Percentiles rank a stretch among this genome's conserved stretches.
phyloP scores from a whole-genome alignment of 345 rosid species.

The Camelina laxa region DNA sequence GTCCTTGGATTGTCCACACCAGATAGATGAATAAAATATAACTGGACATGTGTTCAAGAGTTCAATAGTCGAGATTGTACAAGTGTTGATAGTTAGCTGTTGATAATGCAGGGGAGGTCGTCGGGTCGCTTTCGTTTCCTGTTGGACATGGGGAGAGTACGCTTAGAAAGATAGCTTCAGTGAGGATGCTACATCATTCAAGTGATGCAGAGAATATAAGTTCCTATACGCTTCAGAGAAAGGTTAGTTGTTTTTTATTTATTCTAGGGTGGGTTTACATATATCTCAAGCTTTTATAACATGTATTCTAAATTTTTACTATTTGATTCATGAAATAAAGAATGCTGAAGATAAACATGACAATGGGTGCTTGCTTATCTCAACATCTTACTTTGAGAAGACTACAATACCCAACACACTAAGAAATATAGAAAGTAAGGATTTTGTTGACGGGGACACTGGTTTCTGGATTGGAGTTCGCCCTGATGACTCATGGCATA shows the following conservation, averaged over 20 bases:
- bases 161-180: slow-evolving; percentile 79
- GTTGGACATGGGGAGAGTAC: slow-evolving; percentile 67
- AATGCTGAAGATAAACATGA: slow-evolving; percentile 59
- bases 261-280: slow-evolving; percentile 19
- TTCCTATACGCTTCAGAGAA: slow-evolving; percentile 69
- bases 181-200: slow-evolving; percentile 69
- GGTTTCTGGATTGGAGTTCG: slow-evolving; percentile 89
- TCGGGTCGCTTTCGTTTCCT: slow-evolving; percentile 85
- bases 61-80: slow-evolving; percentile 23
- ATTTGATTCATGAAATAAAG: slow-evolving; percentile 54
- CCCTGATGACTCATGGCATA: slow-evolving; percentile 73
- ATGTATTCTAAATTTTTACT: slow-evolving; percentile 8
- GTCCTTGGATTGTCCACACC: slow-evolving; percentile 23
- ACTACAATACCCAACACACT: slow-evolving; percentile 56
- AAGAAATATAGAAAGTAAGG: slow-evolving; percentile 54
- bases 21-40: not conserved
- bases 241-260: slow-evolving; percentile 55
- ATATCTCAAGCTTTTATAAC: slow-evolving; percentile 25
- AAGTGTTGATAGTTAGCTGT: slow-evolving; percentile 33
- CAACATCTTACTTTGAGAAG: slow-evolving; percentile 83
- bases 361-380: slow-evolving; percentile 66
- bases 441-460: slow-evolving; percentile 58
- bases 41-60: slow-evolving; percentile 20
- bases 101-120: slow-evolving; percentile 85
- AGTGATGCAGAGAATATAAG: slow-evolving; percentile 57